Evolutionary conservation across 495 filamentous ascomycete species (phyloP).

Genomic region (Acidiella bohemica): DNA sequence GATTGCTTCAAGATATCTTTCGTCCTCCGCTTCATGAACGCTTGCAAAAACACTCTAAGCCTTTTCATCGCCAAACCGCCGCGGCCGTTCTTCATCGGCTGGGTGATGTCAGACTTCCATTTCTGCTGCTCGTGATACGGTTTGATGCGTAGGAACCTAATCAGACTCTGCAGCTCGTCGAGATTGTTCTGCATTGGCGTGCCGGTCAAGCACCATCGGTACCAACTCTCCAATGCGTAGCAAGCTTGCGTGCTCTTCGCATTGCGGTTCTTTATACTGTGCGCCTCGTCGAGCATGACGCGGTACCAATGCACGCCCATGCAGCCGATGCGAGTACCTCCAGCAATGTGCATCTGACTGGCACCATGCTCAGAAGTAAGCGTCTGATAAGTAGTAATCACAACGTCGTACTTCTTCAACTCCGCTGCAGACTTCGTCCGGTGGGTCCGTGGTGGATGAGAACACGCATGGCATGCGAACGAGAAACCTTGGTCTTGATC

Average conservation of each 20-base stretch:
- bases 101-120: slow-evolving; percentile 81
- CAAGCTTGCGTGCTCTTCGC: slow-evolving; percentile 85
- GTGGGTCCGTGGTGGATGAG: slow-evolving; percentile 77
- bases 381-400: slow-evolving; percentile 94
- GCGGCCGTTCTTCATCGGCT: slow-evolving; percentile 69
- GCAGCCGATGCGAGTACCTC: slow-evolving; percentile 57
- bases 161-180: slow-evolving; percentile 88
- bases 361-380: slow-evolving; percentile 75
- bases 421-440: slow-evolving; percentile 64
- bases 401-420: slow-evolving; percentile 77
- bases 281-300: slow-evolving; percentile 89
- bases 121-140: slow-evolving; percentile 69
- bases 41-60: slow-evolving; percentile 67
- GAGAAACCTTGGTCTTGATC: slow-evolving; percentile 61
- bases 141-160: slow-evolving; percentile 83
- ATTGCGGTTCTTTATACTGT: slow-evolving; percentile 95
- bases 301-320: slow-evolving; percentile 92
- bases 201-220: slow-evolving; percentile 90
- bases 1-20: slow-evolving; percentile 87
- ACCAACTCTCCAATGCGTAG: slow-evolving; percentile 65
- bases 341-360: slow-evolving; percentile 37
- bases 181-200: slow-evolving; percentile 97
- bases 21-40: slow-evolving; percentile 91
- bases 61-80: slow-evolving; percentile 82
- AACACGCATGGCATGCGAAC: slow-evolving; percentile 56